Evolutionary conservation across 805 yeast genomes (phyloP), one percentile per base, ranked within the genome.

Genomic region (Metschnikowia reukaufii): DNA sequence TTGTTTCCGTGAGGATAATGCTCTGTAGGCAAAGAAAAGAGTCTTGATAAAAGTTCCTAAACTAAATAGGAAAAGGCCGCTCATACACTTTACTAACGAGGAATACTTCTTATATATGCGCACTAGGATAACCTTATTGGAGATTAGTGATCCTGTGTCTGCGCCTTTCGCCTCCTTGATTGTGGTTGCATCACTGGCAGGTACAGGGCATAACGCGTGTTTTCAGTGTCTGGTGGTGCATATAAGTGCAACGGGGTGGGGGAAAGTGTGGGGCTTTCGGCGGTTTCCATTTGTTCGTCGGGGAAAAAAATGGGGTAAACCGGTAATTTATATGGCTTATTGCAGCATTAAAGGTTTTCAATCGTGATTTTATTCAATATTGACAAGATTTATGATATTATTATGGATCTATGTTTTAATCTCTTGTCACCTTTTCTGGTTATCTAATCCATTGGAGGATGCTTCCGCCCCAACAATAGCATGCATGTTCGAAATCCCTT

Each of bases 51-150:
- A 23, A 23, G 27, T 23, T 23, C 9, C 27, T 23, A 23, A 23
- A 23, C 9, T 23, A 23, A 23, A 23, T 23, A 9, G 9, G 27
- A 42, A 42, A 42, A 34, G 13, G 12, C 7, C 1, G 6, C 17
- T 19, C n/a, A 12, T 15, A 27, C 13, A n/a, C 8, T 23, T 9
- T 4, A 5, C 6, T 15, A 3, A 3, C 32, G 36, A 42, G 45
- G 36, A 36, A 29, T 39, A 29, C 45, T 19, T 4, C 42, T 33
- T 44, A 17, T 44, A 38, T 44, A 44, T 37, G 36, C 43, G 47
- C 39, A 34, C 36, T 38, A 33, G 17, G 33, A 37, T 27, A 31
- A 32, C 6, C 39, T 42, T 12, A 16, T 15, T 35, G 15, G 21
- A 27, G 21, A 30, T 27, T 9, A 9, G n/a, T 20, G 18, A 10